Percentiles rank a stretch among this genome's conserved stretches.
These are phyloP conservation scores for Waitea zeae DNA, from an alignment of 1,284 basidiomycete species.

Conservation along the genomic window DNA sequence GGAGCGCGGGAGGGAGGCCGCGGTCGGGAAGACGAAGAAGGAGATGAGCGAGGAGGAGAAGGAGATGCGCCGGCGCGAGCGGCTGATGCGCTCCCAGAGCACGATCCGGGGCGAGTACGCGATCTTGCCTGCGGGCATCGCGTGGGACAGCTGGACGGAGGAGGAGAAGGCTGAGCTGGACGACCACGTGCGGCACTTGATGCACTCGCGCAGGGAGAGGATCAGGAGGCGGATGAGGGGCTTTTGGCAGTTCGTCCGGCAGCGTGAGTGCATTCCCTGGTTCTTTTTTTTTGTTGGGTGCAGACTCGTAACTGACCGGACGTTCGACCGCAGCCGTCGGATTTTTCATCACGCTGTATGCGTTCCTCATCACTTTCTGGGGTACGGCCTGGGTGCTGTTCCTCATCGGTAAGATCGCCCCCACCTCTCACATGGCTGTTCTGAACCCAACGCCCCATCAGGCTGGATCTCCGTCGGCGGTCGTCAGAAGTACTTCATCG, in stretches of 20 bases:
- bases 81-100: background rate
- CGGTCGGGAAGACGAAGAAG: too few species aligned
- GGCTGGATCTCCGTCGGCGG: conserved; percentile 4
- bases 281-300: too few species aligned
- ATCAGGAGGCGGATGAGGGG: conserved; percentile 2
- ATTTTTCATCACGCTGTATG: conserved; percentile 4
- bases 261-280: too few species aligned
- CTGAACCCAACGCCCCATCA: background rate
- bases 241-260: conserved; percentile 4
- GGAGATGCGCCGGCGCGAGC: conserved; percentile 1
- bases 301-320: too few species aligned
- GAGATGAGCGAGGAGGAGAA: background rate
- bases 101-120: conserved; percentile 4
- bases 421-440: background rate
- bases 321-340: conserved; percentile 4
- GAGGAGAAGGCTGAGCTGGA: conserved; percentile 5
- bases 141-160: conserved; percentile 4
- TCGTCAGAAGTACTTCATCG: conserved; percentile 5
- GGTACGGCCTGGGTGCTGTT: conserved; percentile 6
- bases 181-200: conserved; percentile 5
- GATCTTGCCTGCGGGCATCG: conserved; percentile 3
- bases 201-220: conserved; percentile 2
- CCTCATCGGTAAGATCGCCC: conserved; percentile 4
- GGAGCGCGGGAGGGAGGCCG: too few species aligned
- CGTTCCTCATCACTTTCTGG: conserved; percentile 6